A percentile compares a stretch with the other conserved stretches of the same genome.
These are phyloP conservation scores for Parachaetomium inaequale DNA, from an alignment of 495 filamentous ascomycete species.

Conservation along the genomic window DNA sequence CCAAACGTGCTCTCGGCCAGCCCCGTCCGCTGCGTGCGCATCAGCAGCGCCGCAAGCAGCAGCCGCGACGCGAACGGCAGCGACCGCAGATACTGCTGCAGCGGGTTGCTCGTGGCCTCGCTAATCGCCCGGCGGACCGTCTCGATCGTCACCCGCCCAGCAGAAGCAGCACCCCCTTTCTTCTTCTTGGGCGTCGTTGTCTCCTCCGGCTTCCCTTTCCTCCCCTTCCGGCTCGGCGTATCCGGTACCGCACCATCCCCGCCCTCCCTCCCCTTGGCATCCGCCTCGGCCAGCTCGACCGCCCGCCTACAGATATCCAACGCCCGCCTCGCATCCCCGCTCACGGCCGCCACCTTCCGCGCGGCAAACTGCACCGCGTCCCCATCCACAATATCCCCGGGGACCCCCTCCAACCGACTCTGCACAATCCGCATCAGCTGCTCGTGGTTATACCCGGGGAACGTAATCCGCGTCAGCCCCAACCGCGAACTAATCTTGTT, in stretches of 20 bases:
- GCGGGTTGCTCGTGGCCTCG: slow-evolving; percentile 86
- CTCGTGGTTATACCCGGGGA: slow-evolving; percentile 94
- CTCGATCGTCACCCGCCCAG: slow-evolving; percentile 76
- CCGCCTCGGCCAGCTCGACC: slow-evolving; percentile 89
- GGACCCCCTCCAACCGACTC: slow-evolving; percentile 80
- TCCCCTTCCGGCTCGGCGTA: slow-evolving; percentile 39
- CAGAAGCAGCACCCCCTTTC: slow-evolving; percentile 16
- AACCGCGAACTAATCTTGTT: slow-evolving; percentile 97
- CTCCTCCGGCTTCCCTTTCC: neutral
- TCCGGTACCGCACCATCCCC: slow-evolving; percentile 27
- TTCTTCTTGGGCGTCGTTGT: slow-evolving; percentile 21
- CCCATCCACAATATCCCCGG: slow-evolving; percentile 82
- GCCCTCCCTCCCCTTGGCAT: slow-evolving; percentile 31
- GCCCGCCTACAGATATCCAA: slow-evolving; percentile 94
- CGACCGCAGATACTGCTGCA: slow-evolving; percentile 80
- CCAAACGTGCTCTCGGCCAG: slow-evolving; percentile 81
- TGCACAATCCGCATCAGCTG: slow-evolving; percentile 98
- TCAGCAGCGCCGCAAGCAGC: slow-evolving; percentile 75
- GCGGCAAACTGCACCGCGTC: slow-evolving; percentile 97
- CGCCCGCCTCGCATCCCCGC: slow-evolving; percentile 86
- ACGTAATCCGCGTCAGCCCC: slow-evolving; percentile 87
- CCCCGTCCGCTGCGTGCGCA: slow-evolving; percentile 75
- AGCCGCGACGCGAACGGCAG: slow-evolving; percentile 80
- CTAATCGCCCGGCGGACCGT: slow-evolving; percentile 91
- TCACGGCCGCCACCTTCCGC: slow-evolving; percentile 93